Conservation (phyloP, 2,329 filamentous ascomycete species). For the Penicillium sp. region DNA sequence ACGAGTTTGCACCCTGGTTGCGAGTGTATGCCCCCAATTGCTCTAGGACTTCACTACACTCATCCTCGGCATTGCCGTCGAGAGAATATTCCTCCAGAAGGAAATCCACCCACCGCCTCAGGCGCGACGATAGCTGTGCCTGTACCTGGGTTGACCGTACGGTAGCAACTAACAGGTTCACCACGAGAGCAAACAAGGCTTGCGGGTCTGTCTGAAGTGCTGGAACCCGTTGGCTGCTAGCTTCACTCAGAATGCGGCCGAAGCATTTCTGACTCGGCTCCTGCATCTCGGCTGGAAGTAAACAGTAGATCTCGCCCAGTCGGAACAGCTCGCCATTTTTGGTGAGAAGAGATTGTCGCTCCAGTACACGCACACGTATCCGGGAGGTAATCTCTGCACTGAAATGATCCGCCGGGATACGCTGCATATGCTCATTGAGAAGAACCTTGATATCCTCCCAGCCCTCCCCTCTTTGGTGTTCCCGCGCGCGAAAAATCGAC, state of each 20-base stretch:
- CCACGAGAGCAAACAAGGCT: slow-evolving; percentile 31
- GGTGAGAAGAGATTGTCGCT: slow-evolving; percentile 37
- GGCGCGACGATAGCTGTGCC: slow-evolving; percentile 34
- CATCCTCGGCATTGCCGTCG: slow-evolving; percentile 13
- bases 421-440: slow-evolving; percentile 35
- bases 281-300: slow-evolving; percentile 35
- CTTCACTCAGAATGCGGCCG: slow-evolving; percentile 23
- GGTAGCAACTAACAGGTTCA: slow-evolving; percentile 38
- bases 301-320: slow-evolving; percentile 33
- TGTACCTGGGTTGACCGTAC: slow-evolving; percentile 22
- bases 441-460: slow-evolving; percentile 34
- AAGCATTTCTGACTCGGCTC: slow-evolving; percentile 29
- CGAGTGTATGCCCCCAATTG: slow-evolving; percentile 24
- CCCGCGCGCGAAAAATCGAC: slow-evolving; percentile 41
- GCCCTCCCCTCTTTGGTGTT: slow-evolving; percentile 26
- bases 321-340: slow-evolving; percentile 43
- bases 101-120: slow-evolving; percentile 42
- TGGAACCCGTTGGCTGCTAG: slow-evolving; percentile 24
- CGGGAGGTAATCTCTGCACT: slow-evolving; percentile 31
- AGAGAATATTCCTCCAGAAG: slow-evolving; percentile 38
- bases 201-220: slow-evolving; percentile 23
- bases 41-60: slow-evolving; percentile 29
- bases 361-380: slow-evolving; percentile 37
- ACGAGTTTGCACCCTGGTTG: slow-evolving; percentile 16
- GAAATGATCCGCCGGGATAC: slow-evolving; percentile 36